Percentiles rank a stretch among this genome's conserved stretches.
phyloP scores from a whole-genome alignment of 495 filamentous ascomycete genomes.

The Annulohypoxylon stygium region DNA sequence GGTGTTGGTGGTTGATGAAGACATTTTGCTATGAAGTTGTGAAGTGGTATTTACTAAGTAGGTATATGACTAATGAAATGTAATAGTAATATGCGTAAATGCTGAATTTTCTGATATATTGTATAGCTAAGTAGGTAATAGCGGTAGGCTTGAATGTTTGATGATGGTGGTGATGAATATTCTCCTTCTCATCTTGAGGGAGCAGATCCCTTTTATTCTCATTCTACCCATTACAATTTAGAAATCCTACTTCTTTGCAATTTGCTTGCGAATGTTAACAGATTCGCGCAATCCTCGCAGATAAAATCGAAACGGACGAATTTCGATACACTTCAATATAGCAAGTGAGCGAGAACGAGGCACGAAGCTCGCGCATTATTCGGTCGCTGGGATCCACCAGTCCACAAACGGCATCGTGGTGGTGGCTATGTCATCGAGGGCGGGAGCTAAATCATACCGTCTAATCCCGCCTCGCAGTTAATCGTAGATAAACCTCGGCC shows the following conservation, averaged over 20 bases:
- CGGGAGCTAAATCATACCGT: background rate
- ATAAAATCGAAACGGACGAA: background rate
- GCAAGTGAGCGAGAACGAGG: background rate
- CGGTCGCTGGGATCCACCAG: background rate
- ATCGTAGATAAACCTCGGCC: background rate
- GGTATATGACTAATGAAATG: background rate
- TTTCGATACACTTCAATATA: background rate
- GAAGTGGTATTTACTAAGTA: background rate
- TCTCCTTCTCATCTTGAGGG: background rate
- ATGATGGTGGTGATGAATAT: background rate
- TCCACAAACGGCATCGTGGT: background rate
- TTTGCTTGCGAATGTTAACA: background rate
- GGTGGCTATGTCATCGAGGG: background rate
- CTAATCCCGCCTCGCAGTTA: background rate
- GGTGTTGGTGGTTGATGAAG: constrained; percentile 6
- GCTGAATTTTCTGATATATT: background rate
- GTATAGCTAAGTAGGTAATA: background rate
- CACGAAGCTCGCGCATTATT: constrained; percentile 2
- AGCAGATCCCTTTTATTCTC: background rate
- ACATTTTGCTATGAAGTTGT: constrained; percentile 11
- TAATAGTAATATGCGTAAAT: background rate
- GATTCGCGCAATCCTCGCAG: background rate
- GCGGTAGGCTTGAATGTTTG: background rate
- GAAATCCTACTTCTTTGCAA: background rate
- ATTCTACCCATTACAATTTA: background rate